Conservation (phyloP, 2,329 filamentous ascomycete species). For the Colletotrichum tofieldiae region DNA sequence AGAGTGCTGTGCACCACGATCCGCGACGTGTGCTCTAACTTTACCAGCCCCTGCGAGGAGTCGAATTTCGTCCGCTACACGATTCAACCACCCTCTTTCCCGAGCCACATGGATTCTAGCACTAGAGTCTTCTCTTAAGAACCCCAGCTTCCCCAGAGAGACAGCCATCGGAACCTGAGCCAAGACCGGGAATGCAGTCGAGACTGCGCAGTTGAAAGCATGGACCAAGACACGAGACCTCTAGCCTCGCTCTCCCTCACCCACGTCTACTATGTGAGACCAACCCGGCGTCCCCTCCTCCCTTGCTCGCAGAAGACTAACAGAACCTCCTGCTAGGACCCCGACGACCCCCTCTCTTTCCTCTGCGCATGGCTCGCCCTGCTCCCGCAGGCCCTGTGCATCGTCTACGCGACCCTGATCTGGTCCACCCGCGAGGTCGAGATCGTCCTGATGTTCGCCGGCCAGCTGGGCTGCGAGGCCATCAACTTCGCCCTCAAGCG, state of each 20-base stretch:
- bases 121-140: conserved; percentile 3
- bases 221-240: conserved; percentile 62
- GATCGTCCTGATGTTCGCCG: conserved; percentile 89
- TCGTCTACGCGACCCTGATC: conserved; percentile 91
- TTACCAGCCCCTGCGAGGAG: conserved; percentile 39
- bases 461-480: conserved; percentile 92
- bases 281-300: conserved; percentile 79
- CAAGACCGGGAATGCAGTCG: conserved; percentile 21
- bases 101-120: conserved; percentile 7
- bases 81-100: conserved; percentile 7
- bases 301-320: conserved; percentile 65
- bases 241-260: conserved; percentile 94
- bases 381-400: conserved; percentile 89
- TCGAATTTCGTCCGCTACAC: neutral
- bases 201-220: conserved; percentile 40
- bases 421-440: conserved; percentile 94
- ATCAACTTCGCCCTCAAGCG: conserved; percentile 93
- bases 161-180: neutral
- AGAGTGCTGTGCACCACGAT: conserved; percentile 41
- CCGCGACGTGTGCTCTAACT: conserved; percentile 41
- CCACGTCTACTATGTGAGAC: conserved; percentile 87
- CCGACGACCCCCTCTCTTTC: conserved; percentile 86
- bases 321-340: conserved; percentile 69
- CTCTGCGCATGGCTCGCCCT: conserved; percentile 95
- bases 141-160: neutral